phyloP scores from a whole-genome alignment of 495 filamentous ascomycete species.

The Xylaria grammica region DNA sequence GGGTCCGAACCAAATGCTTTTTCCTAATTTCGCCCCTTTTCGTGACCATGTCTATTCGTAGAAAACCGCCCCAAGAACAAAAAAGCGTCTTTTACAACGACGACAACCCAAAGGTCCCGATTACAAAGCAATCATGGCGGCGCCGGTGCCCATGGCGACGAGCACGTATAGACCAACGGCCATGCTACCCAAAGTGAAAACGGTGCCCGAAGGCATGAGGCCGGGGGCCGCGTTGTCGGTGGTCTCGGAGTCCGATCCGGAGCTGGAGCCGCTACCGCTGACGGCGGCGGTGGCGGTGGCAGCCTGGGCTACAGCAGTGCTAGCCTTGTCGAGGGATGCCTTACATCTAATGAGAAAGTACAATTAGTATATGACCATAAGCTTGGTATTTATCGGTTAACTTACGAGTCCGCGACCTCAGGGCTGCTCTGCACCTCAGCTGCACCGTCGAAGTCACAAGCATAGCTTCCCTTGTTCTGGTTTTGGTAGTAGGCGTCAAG shows the following conservation, averaged over 20 bases:
- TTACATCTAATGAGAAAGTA: conserved; percentile 23
- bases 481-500: conserved; percentile 80
- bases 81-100: background rate
- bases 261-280: conserved; percentile 36
- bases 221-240: conserved; percentile 40
- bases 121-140: conserved; percentile 80
- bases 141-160: conserved; percentile 69
- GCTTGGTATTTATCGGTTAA: background rate
- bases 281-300: conserved; percentile 52
- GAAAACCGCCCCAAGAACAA: conserved; percentile 9
- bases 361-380: conserved; percentile 7
- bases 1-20: conserved; percentile 4
- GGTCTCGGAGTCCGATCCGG: conserved; percentile 6
- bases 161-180: conserved; percentile 71
- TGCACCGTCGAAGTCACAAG: conserved; percentile 79
- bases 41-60: conserved; percentile 19
- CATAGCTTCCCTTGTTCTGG: conserved; percentile 58
- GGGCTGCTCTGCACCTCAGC: conserved; percentile 56
- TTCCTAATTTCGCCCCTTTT: background rate
- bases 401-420: conserved; percentile 31
- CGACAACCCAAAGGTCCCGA: too few species aligned
- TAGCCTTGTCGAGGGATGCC: conserved; percentile 47
- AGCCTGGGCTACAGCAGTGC: conserved; percentile 48
- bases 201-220: conserved; percentile 51
- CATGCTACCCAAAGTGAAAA: conserved; percentile 66